Conservation (phyloP, 202 grass and related monocot species). For the Dendrocalamus latiflorus region DNA sequence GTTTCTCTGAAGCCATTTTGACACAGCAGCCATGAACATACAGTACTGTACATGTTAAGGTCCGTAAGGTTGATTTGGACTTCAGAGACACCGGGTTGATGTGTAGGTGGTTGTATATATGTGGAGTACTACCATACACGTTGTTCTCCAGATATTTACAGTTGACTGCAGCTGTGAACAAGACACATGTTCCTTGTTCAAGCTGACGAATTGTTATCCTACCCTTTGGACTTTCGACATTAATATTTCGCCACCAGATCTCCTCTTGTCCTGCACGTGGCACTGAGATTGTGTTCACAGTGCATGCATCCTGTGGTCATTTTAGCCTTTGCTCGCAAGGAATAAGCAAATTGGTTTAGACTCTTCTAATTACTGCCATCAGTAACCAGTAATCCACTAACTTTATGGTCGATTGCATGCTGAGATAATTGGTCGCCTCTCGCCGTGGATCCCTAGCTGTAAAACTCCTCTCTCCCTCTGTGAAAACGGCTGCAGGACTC, state of each 20-base stretch:
- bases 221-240: constrained; percentile 6
- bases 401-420: no score
- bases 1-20: background rate
- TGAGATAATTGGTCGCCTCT: no score
- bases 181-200: background rate
- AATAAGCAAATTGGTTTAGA: background rate
- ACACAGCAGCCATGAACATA: background rate
- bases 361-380: background rate
- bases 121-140: background rate
- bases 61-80: no score
- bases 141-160: background rate
- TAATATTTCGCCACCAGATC: background rate
- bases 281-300: background rate
- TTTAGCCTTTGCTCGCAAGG: background rate
- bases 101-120: background rate
- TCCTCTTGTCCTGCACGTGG: background rate
- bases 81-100: background rate
- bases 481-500: background rate
- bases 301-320: background rate
- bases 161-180: background rate
- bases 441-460: no score
- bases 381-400: background rate
- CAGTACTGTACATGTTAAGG: background rate
- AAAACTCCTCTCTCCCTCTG: no score
- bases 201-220: constrained; percentile 26